These are phyloP conservation scores for Albophoma yamanashiensis DNA, from an alignment of 2,329 filamentous ascomycete species.

Conservation along the genomic window DNA sequence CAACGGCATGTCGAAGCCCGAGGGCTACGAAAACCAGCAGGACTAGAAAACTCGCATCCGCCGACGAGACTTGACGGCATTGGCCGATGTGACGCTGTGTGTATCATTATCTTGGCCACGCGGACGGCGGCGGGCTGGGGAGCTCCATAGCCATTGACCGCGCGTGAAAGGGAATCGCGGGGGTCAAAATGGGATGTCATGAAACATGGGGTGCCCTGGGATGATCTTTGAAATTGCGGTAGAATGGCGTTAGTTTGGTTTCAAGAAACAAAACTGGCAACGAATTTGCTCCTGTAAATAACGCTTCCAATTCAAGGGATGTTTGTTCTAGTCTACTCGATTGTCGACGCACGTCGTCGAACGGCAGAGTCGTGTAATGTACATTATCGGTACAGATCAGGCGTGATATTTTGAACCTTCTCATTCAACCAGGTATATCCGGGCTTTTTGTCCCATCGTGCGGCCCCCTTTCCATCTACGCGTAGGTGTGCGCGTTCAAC, in stretches of 20 bases:
- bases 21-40: slow-evolving; percentile 68
- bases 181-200: not conserved
- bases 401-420: not conserved
- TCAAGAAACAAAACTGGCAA: slow-evolving; percentile 12
- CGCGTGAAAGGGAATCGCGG: not conserved
- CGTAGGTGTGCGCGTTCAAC: slow-evolving; percentile 21
- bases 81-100: not conserved
- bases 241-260: slow-evolving; percentile 13
- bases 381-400: slow-evolving; percentile 1
- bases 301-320: not conserved
- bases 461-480: not conserved
- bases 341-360: not conserved
- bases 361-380: not conserved
- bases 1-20: slow-evolving; percentile 71
- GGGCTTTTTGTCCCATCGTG: not conserved
- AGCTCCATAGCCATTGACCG: not conserved
- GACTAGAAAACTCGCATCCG: slow-evolving; percentile 18
- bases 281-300: slow-evolving; percentile 16
- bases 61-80: not conserved
- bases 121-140: not conserved
- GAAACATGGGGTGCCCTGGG: slow-evolving; percentile 6
- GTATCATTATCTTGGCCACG: not conserved
- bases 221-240: slow-evolving; percentile 10
- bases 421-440: not conserved
- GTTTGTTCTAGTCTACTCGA: not conserved